These are phyloP conservation scores for Chrysoporthe cubensis DNA, from an alignment of 2,329 filamentous ascomycete genomes.

Conservation along the genomic window DNA sequence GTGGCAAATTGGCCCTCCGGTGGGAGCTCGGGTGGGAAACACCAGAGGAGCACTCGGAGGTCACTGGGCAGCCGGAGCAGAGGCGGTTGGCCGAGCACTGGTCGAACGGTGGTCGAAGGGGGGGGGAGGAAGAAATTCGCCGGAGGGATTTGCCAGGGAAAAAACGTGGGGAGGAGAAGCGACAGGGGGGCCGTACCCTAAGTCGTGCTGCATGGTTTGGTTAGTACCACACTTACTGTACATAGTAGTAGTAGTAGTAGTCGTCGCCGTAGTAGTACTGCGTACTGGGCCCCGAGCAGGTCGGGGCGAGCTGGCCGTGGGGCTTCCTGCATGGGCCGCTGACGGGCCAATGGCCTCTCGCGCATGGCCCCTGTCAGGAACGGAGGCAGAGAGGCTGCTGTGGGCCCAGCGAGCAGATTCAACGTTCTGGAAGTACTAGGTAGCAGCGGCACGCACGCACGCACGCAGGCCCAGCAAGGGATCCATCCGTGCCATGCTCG, in stretches of 20 bases:
- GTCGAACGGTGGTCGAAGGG: no score
- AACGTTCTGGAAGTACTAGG: conserved; percentile 1
- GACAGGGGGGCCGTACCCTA: background rate
- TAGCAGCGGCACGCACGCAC: background rate
- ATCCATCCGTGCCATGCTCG: background rate
- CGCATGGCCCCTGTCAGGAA: background rate
- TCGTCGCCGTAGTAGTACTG: no score
- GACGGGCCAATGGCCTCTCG: no score
- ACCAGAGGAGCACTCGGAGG: no score
- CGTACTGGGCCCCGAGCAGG: background rate
- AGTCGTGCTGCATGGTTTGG: no score
- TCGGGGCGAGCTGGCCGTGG: background rate
- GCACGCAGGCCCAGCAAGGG: background rate
- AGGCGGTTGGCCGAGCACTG: no score
- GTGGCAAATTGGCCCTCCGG: background rate
- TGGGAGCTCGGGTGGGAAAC: background rate
- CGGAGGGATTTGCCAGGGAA: background rate
- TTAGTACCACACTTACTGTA: no score
- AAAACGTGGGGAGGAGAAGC: background rate
- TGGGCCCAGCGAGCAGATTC: background rate
- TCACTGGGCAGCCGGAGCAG: no score
- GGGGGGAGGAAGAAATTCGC: background rate
- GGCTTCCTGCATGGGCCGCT: background rate
- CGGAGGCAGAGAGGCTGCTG: conserved; percentile 4
- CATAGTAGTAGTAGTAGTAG: no score